These are phyloP conservation scores for Saturnispora gosingensis DNA, from an alignment of 805 yeast genomes.

Conservation along the genomic window DNA sequence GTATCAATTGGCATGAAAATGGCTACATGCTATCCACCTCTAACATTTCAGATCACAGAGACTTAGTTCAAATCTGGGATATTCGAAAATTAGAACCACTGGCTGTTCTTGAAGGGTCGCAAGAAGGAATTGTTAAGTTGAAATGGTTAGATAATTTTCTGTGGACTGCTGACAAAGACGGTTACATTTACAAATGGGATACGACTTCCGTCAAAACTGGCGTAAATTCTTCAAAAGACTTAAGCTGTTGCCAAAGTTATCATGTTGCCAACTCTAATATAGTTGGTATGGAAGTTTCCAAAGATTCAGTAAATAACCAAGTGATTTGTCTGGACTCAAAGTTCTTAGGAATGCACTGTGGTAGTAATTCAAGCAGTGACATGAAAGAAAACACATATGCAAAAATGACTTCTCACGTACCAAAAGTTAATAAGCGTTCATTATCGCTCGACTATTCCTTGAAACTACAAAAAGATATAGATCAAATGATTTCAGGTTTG, in stretches of 20 bases:
- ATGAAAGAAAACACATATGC: not conserved
- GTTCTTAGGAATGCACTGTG: constrained; percentile 46
- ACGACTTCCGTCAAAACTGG: constrained; percentile 6
- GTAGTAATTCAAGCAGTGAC: not conserved
- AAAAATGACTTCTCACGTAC: not conserved
- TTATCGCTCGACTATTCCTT: constrained; percentile 2
- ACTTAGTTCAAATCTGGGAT: constrained; percentile 62
- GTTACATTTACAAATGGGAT: constrained; percentile 57
- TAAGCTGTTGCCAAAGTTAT: not conserved
- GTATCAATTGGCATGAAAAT: constrained; percentile 55
- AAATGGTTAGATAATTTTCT: constrained; percentile 45
- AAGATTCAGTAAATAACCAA: constrained; percentile 21
- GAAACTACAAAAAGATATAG: constrained; percentile 8
- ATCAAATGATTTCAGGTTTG: constrained; percentile 12
- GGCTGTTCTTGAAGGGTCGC: constrained; percentile 47
- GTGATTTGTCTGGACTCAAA: constrained; percentile 46
- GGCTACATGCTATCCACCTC: constrained; percentile 54
- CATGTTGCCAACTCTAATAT: constrained; percentile 37
- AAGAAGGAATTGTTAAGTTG: constrained; percentile 43
- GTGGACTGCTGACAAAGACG: constrained; percentile 55
- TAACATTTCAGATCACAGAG: constrained; percentile 21
- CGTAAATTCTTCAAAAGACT: not conserved
- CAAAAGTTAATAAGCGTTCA: not conserved
- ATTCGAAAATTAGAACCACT: constrained; percentile 48
- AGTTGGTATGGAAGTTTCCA: constrained; percentile 33